These are phyloP conservation scores for Geotrichum histeridarum DNA, from an alignment of 1,139 yeast genomes.

Conservation along the genomic window DNA sequence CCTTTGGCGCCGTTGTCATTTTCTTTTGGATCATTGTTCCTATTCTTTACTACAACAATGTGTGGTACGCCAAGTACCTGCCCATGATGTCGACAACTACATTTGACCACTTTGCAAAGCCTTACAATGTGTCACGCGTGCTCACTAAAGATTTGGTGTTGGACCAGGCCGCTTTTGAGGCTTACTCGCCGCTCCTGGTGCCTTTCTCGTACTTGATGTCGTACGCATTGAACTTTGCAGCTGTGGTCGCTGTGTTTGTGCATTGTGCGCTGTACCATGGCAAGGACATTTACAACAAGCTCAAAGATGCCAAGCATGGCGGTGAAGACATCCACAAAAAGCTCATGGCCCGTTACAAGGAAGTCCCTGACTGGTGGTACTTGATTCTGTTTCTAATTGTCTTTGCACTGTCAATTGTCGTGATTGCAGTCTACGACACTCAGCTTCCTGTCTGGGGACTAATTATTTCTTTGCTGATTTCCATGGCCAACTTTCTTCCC, in stretches of 20 bases:
- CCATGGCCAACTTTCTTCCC: constrained; percentile 46
- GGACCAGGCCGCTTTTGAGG: constrained; percentile 30
- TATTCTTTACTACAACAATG: constrained; percentile 42
- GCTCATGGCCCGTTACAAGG: constrained; percentile 46
- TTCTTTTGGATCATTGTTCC: constrained; percentile 37
- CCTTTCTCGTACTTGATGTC: constrained; percentile 43
- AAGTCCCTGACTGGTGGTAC: constrained; percentile 44
- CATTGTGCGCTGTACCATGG: constrained; percentile 41
- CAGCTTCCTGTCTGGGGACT: constrained; percentile 46
- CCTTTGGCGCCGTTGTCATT: constrained; percentile 40
- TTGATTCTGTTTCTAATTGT: constrained; percentile 31
- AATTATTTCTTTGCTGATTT: constrained; percentile 45
- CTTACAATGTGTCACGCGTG: constrained; percentile 41
- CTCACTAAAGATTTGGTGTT: constrained; percentile 42
- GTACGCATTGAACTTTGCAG: constrained; percentile 39
- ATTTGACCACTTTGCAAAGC: constrained; percentile 40
- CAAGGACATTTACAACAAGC: constrained; percentile 40
- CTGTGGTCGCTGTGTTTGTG: constrained; percentile 50
- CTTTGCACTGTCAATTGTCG: constrained; percentile 43
- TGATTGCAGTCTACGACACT: constrained; percentile 40
- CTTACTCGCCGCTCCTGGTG: constrained; percentile 47
- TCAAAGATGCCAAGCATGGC: constrained; percentile 6
- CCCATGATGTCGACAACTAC: constrained; percentile 43
- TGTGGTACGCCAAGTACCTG: constrained; percentile 43
- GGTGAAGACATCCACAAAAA: constrained; percentile 39